phyloP scores from a whole-genome alignment of 495 filamentous ascomycete species.

The Penicillium arizonense region DNA sequence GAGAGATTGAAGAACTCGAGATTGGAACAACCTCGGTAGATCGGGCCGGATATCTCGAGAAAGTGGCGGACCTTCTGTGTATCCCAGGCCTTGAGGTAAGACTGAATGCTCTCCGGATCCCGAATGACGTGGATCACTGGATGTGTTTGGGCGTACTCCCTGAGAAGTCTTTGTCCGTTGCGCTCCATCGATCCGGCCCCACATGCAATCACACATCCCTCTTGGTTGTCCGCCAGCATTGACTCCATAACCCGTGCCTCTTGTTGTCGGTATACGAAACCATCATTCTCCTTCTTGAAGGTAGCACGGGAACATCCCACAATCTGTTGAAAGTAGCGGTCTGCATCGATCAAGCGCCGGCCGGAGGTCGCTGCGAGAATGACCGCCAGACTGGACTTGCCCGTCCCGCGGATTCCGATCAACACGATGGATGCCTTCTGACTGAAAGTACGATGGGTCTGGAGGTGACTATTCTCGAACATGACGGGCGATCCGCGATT shows the following conservation, averaged over 20 bases:
- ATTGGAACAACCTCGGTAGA: slow-evolving; percentile 65
- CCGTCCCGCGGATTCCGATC: slow-evolving; percentile 71
- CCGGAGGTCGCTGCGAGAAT: slow-evolving; percentile 72
- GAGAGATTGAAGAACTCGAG: slow-evolving; percentile 76
- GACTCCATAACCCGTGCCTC: slow-evolving; percentile 61
- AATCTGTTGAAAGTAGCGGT: slow-evolving; percentile 65
- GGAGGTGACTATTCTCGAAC: slow-evolving; percentile 27
- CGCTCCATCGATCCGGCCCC: slow-evolving; percentile 55
- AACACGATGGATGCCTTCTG: slow-evolving; percentile 69
- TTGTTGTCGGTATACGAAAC: slow-evolving; percentile 57
- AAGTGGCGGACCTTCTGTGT: slow-evolving; percentile 53
- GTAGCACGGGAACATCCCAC: slow-evolving; percentile 60
- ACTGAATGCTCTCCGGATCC: slow-evolving; percentile 61
- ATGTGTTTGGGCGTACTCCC: slow-evolving; percentile 51
- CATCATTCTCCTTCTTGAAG: slow-evolving; percentile 60
- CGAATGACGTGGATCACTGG: slow-evolving; percentile 73
- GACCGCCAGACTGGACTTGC: slow-evolving; percentile 74
- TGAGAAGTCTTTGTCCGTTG: slow-evolving; percentile 39
- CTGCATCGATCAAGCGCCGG: slow-evolving; percentile 68
- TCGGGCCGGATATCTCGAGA: slow-evolving; percentile 50
- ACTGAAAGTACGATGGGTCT: slow-evolving; percentile 46
- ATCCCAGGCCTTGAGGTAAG: slow-evolving; percentile 58
- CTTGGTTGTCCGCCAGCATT: slow-evolving; percentile 59
- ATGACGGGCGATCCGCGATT: slow-evolving; percentile 33
- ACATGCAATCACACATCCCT: slow-evolving; percentile 70